Base-by-base conservation (phyloP, 2,329 filamentous ascomycete species). In the Colletotrichum falcatum region DNA sequence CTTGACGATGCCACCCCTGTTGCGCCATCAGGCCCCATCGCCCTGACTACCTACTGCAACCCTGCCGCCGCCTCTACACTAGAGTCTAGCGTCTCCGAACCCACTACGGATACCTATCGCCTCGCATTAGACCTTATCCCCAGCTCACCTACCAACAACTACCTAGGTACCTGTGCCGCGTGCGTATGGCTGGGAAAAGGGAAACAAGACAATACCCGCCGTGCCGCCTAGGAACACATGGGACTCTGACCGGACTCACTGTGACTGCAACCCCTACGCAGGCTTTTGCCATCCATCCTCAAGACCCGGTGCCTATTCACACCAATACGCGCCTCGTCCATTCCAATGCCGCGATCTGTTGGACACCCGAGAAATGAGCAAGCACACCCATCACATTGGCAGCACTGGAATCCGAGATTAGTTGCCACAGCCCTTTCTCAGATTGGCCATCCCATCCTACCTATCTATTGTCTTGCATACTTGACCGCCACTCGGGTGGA, bases 371-470 rank as follows among this genome's bases (percentile, higher is more conserved):
- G 61, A 42, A 65, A 54, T 68, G 39, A 53, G 12, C 53, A 23
- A 37, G 12, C 53, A 51, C 20, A 30, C 26, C 14, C 20, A 37
- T 53, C 23, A 59, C 33, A 26, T n/a, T 51, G 49, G 28, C 35
- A 46, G 7, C n/a, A 49, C 30, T 51, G 23, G 8, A 30, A 30
- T 18, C 12, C 63, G 67, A 70, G 28, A 70, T 70, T 61, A 33
- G n/a, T 44, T 49, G 5, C 51, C 63, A 61, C 63, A 64, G 2
- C 37, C 37, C 30, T 14, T 28, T 33, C 37, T 44, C 37, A 30
- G 8, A 46, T 39, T 51, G 37, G 14, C n/a, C 44, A 23, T 60
- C 12, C 14, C 44, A 20, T 28, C 4, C 30, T 39, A 61, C 30
- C n/a, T n/a, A n/a, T n/a, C n/a, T n/a, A n/a, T n/a, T n/a, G n/a